Percentiles rank a stretch among this genome's conserved stretches.
phyloP scores from a whole-genome alignment of 2,329 filamentous ascomycete genomes.

The Sporothrix phasma region DNA sequence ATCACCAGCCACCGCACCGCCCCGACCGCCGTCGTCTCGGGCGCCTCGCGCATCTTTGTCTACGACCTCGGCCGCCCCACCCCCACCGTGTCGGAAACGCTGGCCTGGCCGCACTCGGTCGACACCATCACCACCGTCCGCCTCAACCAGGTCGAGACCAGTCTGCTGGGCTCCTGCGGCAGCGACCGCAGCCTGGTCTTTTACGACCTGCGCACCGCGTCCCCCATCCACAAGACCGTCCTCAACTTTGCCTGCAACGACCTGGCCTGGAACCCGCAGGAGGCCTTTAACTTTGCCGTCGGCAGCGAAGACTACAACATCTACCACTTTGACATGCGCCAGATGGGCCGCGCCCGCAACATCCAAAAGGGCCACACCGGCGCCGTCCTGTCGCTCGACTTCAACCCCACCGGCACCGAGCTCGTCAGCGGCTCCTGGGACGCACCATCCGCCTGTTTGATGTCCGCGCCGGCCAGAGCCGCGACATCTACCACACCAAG shows the following conservation, averaged over 20 bases:
- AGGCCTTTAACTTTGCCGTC: constrained; percentile 59
- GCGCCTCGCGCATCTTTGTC: constrained; percentile 18
- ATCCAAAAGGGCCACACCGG: constrained; percentile 27
- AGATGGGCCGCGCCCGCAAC: constrained; percentile 20
- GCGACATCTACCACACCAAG: constrained; percentile 95
- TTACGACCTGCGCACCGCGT: constrained; percentile 83
- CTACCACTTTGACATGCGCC: constrained; percentile 85
- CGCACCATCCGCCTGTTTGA: constrained; percentile 79
- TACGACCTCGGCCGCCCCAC: constrained; percentile 17
- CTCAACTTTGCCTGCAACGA: constrained; percentile 76
- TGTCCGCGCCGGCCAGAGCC: constrained; percentile 67
- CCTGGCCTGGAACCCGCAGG: constrained; percentile 87
- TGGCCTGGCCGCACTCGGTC: constrained; percentile 34
- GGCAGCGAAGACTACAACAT: constrained; percentile 92
- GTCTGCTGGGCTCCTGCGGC: constrained; percentile 73
- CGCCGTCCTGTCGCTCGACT: constrained; percentile 95
- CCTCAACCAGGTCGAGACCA: constrained; percentile 93
- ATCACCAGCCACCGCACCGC: constrained; percentile 21
- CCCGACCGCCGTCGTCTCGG: constrained; percentile 17
- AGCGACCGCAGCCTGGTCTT: constrained; percentile 80
- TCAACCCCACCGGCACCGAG: constrained; percentile 87
- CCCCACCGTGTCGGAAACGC: constrained; percentile 17
- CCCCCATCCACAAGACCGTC: constrained; percentile 69
- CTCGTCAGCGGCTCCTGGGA: constrained; percentile 85
- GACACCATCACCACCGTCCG: constrained; percentile 83